Evolutionary conservation across 495 filamentous ascomycete species (phyloP), one percentile per base, ranked within the genome.

Genomic region (Haplographium delicatum): DNA sequence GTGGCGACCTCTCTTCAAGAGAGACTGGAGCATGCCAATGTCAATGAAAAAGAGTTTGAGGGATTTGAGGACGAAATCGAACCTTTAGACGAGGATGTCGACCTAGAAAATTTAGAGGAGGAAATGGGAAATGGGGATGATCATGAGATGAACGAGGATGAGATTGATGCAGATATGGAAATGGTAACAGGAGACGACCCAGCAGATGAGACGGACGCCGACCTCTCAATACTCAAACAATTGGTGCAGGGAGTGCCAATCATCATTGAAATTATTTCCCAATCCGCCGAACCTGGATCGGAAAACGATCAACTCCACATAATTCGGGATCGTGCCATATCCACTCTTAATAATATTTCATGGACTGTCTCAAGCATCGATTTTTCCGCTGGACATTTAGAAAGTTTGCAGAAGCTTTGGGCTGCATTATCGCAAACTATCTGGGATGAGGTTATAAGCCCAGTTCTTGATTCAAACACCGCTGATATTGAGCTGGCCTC

Each of bases 401-500:
- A 60, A 22, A 62, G 64, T 44, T 60, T 80, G 51, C 53, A 65
- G 38, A 52, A 53, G 16, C 65, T 64, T 26, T 83, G 80, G 80
- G 61, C 62, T 11, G 69, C 73, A 2, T 54, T 70, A 5, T 70
- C 76, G 5, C 65, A 72, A 45, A 62, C 65, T 26, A 75, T 82
- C 35, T 84, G 80, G 80, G 49, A 59, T 37, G 64, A 70, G 42
- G 57, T 70, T 20, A 60, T 84, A 49, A 58, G 63, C 3, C 72
- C 76, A 5, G 70, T 83, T 28, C 62, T 84, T 8, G 65, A 66
- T 6, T 70, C 71, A 13, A 76, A 82, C 49, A 81, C 73, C 9
- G 78, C 77, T 43, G 78, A 84, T 56, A 62, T 82, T 24, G 62
- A 66, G n/a, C 67, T 83, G 10, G 81, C 80, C 6, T 72, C 78